phyloP scores from a whole-genome alignment of 345 rosid genomes.

The Acer saccharum region DNA sequence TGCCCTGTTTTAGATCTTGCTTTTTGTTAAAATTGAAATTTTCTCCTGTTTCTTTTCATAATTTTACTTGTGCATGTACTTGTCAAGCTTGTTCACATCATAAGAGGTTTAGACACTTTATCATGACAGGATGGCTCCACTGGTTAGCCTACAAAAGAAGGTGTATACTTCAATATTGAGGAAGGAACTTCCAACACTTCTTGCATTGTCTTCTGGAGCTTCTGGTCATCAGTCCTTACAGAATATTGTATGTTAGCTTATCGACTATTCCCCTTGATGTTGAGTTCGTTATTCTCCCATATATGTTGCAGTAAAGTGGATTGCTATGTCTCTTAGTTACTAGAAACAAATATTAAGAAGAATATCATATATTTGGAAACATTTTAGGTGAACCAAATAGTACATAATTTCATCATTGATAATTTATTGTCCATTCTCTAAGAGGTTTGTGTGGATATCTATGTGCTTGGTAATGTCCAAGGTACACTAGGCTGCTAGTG shows the following conservation, averaged over 20 bases:
- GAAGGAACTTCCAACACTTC: slow-evolving; percentile 86
- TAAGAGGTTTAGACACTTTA: slow-evolving; percentile 16
- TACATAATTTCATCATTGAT: not conserved
- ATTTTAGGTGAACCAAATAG: not conserved
- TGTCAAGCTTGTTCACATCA: not conserved
- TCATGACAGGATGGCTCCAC: slow-evolving; percentile 70
- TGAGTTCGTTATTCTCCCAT: not conserved
- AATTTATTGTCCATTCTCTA: not conserved
- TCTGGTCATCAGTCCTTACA: slow-evolving; percentile 72
- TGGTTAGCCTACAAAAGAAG: slow-evolving; percentile 74
- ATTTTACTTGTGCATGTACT: not conserved
- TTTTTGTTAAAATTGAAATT: not conserved
- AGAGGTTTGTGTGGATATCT: not conserved
- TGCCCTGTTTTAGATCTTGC: not conserved
- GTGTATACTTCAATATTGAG: slow-evolving; percentile 78
- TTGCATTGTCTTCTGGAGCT: slow-evolving; percentile 63
- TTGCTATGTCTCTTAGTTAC: not conserved
- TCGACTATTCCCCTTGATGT: slow-evolving; percentile 12
- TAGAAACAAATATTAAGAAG: not conserved
- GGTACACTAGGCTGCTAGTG: not conserved
- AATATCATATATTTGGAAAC: not conserved
- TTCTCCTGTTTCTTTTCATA: not conserved
- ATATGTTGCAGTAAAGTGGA: not conserved
- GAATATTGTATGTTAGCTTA: slow-evolving; percentile 61
- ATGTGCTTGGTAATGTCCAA: not conserved